phyloP scores from a whole-genome alignment of 768 basidiomycete genomes.

The Tricholoma saponaceum region DNA sequence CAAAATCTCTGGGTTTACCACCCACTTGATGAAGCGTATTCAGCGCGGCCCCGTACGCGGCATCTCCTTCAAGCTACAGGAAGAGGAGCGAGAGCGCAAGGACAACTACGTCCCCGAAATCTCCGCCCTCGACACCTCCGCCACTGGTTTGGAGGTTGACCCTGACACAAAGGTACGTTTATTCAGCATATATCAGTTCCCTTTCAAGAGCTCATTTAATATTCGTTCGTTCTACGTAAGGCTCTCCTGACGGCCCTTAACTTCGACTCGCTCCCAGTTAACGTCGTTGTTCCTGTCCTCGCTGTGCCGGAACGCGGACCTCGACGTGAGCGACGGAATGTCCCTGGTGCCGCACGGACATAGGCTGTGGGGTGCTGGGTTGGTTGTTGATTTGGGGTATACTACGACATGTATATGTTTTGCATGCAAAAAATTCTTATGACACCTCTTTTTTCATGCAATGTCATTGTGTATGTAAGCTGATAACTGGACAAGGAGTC shows the following conservation, averaged over 20 bases:
- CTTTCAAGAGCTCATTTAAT: background rate
- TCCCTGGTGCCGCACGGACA: conserved; percentile 72
- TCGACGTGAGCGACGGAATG: conserved; percentile 72
- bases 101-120: conserved; percentile 99
- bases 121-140: conserved; percentile 84
- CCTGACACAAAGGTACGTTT: conserved; percentile 83
- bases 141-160: conserved; percentile 81
- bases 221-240: conserved; percentile 31
- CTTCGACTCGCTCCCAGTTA: conserved; percentile 89
- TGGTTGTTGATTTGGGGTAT: conserved; percentile 1
- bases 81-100: conserved; percentile 98
- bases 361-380: conserved; percentile 8
- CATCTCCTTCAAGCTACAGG: conserved; percentile 99
- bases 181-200: background rate
- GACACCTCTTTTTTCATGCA: background rate
- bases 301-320: conserved; percentile 66
- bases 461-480: too few species aligned
- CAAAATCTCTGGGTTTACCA: conserved; percentile 99
- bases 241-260: conserved; percentile 88
- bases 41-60: conserved; percentile 97
- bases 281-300: conserved; percentile 59
- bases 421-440: conserved; percentile 9
- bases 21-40: conserved; percentile 99
- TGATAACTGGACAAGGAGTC: too few species aligned
- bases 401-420: conserved; percentile 4